These are phyloP conservation scores for Mucor velutinosus DNA, from an alignment of 371 early-diverging fungal genomes.

Conservation along the genomic window DNA sequence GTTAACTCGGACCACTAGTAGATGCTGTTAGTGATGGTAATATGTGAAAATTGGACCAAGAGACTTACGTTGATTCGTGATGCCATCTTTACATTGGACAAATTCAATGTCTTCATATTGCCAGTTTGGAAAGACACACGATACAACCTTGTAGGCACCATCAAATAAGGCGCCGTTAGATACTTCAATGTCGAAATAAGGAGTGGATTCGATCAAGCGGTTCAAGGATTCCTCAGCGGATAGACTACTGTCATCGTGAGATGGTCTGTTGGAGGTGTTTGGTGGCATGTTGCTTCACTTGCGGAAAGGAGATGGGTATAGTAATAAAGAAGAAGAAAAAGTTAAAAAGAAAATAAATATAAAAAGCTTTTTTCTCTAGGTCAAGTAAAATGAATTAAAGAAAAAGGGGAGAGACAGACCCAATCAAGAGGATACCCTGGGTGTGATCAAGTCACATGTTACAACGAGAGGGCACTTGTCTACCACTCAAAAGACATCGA, in stretches of 20 bases:
- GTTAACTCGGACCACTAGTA: conserved; percentile 74
- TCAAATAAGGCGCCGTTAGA: conserved; percentile 61
- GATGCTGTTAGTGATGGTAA: too few species aligned
- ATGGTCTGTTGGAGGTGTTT: conserved; percentile 8
- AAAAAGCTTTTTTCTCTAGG: background rate
- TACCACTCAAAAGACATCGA: conserved; percentile 1
- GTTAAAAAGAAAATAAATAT: background rate
- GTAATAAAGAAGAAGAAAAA: background rate
- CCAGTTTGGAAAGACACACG: conserved; percentile 79
- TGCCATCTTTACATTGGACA: conserved; percentile 87
- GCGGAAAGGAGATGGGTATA: conserved; percentile 1
- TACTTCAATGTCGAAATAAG: conserved; percentile 58
- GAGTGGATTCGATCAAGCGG: conserved; percentile 49
- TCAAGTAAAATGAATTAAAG: background rate
- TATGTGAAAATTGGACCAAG: background rate
- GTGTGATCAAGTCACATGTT: conserved; percentile 8
- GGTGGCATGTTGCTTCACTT: conserved; percentile 12
- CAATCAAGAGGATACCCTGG: conserved; percentile 9
- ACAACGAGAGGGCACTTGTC: background rate
- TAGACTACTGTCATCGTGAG: background rate
- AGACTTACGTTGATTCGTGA: conserved; percentile 85
- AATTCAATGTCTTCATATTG: conserved; percentile 59
- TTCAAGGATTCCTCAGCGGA: conserved; percentile 24
- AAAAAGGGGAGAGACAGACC: background rate
- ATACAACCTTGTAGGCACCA: conserved; percentile 62